Evolutionary conservation across 2,329 filamentous ascomycete genomes (phyloP), one percentile per base, ranked within the genome.

Genomic region (Colletotrichum chrysophilum): DNA sequence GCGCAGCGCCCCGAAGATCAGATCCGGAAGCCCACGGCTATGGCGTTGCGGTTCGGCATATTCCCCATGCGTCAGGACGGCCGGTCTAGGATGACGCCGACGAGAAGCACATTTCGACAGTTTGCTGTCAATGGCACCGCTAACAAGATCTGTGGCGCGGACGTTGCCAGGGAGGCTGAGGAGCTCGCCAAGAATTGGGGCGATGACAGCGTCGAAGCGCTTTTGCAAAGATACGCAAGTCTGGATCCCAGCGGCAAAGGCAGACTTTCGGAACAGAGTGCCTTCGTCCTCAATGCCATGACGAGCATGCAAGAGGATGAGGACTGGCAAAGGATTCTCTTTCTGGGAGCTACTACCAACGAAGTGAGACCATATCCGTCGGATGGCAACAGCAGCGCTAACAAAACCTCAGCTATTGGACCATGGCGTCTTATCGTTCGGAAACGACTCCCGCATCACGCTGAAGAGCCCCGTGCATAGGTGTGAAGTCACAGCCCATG

Each of bases 81-180:
- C 1, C 79, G 82, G n/a, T 84, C 82, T 16, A 76, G 80, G 30
- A 78, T 81, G 12, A 82, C 82, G 4, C 82, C 82, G 7, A 82
- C 81, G 24, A 76, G 81, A 66, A 71, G 79, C 12, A 66, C 77
- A 18, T 78, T 78, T 28, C 74, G 79, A 4, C 62, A 72, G 9
- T 78, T 79, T 16, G 55, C 30, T 7, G 38, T 58, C n/a, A 64
- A 21, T 8, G 55, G 74, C 5, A 43, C 77, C 12, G 43, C 67
- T 26, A 79, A 14, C 6, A 43, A 43, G 10, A 14, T 30, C 24
- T 28, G 21, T 13, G 74, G 70, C 24, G 43, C 18, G 3, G 55
- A 58, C 1, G 48, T 76, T 6, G 32, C 18, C 13, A 43, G 7
- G 3, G 55, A 74, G 32, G 74, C 70, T 1, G 56, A 73, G 18